Evolutionary conservation across 2,329 filamentous ascomycete species (phyloP).

Genomic region (Lithohypha guttulata): DNA sequence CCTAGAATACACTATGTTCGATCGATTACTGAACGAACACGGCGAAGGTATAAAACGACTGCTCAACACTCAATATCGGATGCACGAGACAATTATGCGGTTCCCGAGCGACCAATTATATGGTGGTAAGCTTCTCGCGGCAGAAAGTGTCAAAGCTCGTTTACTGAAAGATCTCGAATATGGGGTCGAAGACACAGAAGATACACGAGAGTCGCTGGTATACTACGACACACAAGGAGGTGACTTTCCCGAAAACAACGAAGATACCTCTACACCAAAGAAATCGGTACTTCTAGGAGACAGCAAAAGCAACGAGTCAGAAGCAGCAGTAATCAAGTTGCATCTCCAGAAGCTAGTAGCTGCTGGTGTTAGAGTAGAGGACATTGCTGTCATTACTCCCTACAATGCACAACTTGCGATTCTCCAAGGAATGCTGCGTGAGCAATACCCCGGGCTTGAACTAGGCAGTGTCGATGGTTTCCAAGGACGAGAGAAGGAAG

Average conservation of each 20-base stretch:
- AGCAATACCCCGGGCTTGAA: conserved; percentile 72
- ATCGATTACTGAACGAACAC: conserved; percentile 71
- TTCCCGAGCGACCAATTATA: conserved; percentile 89
- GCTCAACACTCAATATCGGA: conserved; percentile 94
- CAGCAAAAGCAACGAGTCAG: conserved; percentile 87
- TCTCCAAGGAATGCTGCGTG: conserved; percentile 65
- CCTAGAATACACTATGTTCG: conserved; percentile 86
- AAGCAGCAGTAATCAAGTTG: conserved; percentile 66
- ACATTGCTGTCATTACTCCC: conserved; percentile 88
- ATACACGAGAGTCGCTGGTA: conserved; percentile 76
- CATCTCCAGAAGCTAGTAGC: conserved; percentile 65
- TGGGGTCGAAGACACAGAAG: conserved; percentile 65
- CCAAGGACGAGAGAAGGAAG: conserved; percentile 94
- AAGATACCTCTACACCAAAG: conserved; percentile 47
- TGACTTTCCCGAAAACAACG: conserved; percentile 72
- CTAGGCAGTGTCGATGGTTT: conserved; percentile 97
- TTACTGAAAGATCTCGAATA: conserved; percentile 70
- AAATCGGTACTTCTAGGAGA: conserved; percentile 50
- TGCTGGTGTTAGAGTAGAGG: conserved; percentile 67
- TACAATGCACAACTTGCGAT: conserved; percentile 90
- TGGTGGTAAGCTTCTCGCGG: conserved; percentile 68
- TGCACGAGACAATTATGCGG: conserved; percentile 92
- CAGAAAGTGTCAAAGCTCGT: conserved; percentile 62
- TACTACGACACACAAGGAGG: conserved; percentile 97
- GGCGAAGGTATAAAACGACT: conserved; percentile 79